Percentiles rank a stretch among this genome's conserved stretches.
phyloP scores from a whole-genome alignment of 768 basidiomycete species.

The Mrakia blollopis region DNA sequence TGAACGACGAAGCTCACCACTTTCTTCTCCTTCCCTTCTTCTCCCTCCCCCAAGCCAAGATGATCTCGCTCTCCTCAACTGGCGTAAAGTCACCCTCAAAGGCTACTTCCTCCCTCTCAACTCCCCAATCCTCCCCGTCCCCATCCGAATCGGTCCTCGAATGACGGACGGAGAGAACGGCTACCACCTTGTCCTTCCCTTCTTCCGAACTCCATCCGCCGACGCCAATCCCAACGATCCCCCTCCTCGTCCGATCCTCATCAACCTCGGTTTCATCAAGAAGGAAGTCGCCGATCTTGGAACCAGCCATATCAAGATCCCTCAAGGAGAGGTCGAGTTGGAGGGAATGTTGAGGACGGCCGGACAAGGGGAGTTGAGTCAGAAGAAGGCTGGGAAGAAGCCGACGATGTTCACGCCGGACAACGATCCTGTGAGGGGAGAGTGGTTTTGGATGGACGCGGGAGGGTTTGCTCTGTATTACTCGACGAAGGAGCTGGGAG shows the following conservation, averaged over 20 bases:
- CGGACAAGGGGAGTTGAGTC: constrained; percentile 16
- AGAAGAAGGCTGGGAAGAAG: constrained; percentile 54
- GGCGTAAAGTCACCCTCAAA: constrained; percentile 70
- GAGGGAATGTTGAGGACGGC: constrained; percentile 70
- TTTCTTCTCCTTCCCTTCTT: background rate
- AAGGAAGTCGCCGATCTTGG: constrained; percentile 46
- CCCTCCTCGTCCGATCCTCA: constrained; percentile 63
- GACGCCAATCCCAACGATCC: constrained; percentile 26
- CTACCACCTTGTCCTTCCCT: constrained; percentile 79
- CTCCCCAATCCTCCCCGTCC: constrained; percentile 48
- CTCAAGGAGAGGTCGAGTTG: constrained; percentile 59
- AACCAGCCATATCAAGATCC: background rate
- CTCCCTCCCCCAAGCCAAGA: constrained; percentile 1
- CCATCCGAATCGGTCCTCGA: constrained; percentile 77
- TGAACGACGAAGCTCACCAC: background rate
- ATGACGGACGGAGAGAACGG: constrained; percentile 86
- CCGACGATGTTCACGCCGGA: constrained; percentile 76
- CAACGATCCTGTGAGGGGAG: constrained; percentile 68
- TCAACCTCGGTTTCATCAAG: constrained; percentile 85
- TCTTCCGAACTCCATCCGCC: constrained; percentile 56
- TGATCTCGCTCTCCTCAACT: constrained; percentile 47
- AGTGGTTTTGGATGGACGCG: constrained; percentile 92
- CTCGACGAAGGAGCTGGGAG: constrained; percentile 11
- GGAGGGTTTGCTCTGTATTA: constrained; percentile 62
- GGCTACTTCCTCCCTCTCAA: constrained; percentile 63